Percentiles rank a stretch among this genome's conserved stretches.
Conservation (phyloP, 139 green algal species). For the Chlamydomonas incerta region DNA sequence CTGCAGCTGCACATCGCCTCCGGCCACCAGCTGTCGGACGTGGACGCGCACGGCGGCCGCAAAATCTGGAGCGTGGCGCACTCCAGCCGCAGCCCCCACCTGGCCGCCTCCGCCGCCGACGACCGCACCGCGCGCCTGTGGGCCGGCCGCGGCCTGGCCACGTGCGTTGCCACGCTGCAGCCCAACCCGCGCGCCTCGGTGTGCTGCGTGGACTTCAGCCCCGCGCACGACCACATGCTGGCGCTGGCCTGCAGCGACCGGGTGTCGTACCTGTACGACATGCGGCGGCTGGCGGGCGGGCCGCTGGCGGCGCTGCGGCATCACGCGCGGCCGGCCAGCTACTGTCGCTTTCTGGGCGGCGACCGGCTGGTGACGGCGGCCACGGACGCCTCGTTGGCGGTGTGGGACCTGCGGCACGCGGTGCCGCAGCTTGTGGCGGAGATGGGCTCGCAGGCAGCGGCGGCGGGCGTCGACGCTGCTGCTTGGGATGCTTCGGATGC, state of each 20-base stretch:
- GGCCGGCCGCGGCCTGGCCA: constrained; percentile 55
- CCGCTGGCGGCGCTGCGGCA: constrained; percentile 62
- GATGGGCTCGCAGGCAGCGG: not conserved
- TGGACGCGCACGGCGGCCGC: constrained; percentile 78
- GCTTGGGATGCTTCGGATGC: too few species aligned
- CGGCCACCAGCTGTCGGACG: constrained; percentile 68
- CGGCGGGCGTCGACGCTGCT: too few species aligned
- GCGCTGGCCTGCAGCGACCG: constrained; percentile 86
- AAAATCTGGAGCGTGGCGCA: constrained; percentile 91
- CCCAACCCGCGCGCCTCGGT: constrained; percentile 73
- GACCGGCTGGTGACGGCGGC: constrained; percentile 81
- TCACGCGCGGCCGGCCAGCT: constrained; percentile 82
- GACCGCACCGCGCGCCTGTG: constrained; percentile 90
- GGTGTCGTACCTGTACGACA: constrained; percentile 81
- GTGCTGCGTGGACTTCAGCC: constrained; percentile 86
- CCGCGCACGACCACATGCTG: constrained; percentile 70
- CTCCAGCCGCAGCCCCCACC: constrained; percentile 61
- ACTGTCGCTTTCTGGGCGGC: constrained; percentile 82
- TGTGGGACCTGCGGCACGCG: constrained; percentile 67
- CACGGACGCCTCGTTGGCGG: constrained; percentile 85
- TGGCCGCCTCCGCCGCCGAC: constrained; percentile 82
- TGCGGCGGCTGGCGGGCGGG: constrained; percentile 53
- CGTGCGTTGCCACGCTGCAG: constrained; percentile 61
- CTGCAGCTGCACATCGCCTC: constrained; percentile 74
- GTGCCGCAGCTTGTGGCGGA: not conserved